A percentile compares a stretch with the other conserved stretches of the same genome.
Conservation (phyloP, 192 early-diverging fungal genomes). For the Gryganskiella cystojenkinii region DNA sequence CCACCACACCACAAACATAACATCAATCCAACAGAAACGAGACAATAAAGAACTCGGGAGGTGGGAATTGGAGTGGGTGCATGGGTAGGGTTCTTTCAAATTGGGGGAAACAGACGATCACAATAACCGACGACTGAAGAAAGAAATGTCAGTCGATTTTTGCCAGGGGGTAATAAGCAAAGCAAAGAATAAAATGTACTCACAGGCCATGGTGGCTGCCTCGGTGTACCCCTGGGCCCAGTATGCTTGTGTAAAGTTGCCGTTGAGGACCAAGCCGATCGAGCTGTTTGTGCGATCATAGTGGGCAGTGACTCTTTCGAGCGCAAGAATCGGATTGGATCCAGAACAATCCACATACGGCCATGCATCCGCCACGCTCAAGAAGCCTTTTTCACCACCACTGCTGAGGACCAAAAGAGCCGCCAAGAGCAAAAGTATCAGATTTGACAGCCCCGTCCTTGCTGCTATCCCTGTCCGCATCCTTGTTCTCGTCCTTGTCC, state of each 20-base stretch:
- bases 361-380: conserved; percentile 23
- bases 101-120: no score
- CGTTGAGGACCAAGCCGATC: conserved; percentile 27
- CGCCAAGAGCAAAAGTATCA: background rate
- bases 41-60: no score
- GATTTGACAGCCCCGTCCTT: no score
- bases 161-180: background rate
- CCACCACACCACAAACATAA: no score
- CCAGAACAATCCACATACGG: conserved; percentile 47
- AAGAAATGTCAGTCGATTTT: background rate
- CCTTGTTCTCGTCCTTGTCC: no score
- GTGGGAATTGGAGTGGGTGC: no score
- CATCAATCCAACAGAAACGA: no score
- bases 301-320: conserved; percentile 14
- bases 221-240: conserved; percentile 44
- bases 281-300: conserved; percentile 43
- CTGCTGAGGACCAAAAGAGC: background rate
- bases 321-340: conserved; percentile 29
- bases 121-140: no score
- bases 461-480: no score
- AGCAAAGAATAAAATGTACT: background rate
- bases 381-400: background rate
- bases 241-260: conserved; percentile 36
- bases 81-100: no score
- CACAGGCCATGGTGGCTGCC: conserved; percentile 35